phyloP scores from a whole-genome alignment of 768 basidiomycete species.

The Thelephora aurantiotincta region DNA sequence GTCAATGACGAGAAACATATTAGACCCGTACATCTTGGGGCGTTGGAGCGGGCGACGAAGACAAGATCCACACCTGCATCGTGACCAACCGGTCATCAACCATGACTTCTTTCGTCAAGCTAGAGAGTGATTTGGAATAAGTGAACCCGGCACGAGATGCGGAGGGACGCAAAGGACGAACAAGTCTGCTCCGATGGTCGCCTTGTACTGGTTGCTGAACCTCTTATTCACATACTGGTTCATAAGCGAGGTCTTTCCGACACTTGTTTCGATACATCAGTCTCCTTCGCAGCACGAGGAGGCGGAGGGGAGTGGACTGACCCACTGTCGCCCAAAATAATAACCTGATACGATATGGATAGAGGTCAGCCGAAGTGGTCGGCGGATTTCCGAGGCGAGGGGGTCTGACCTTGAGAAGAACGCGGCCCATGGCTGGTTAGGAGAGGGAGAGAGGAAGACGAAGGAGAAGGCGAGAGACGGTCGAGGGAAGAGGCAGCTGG shows the following conservation, averaged over 20 bases:
- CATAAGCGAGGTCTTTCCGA: conserved; percentile 99
- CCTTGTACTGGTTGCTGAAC: conserved; percentile 99
- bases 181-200: conserved; percentile 97
- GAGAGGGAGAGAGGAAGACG: conserved; percentile 12
- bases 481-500: conserved; percentile 10
- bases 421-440: conserved; percentile 51
- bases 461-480: conserved; percentile 7
- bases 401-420: conserved; percentile 63
- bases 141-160: no score
- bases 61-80: conserved; percentile 66
- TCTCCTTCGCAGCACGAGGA: not conserved
- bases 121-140: conserved; percentile 14
- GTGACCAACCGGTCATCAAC: conserved; percentile 96
- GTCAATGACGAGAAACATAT: not conserved
- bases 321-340: conserved; percentile 98
- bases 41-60: not conserved
- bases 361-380: conserved; percentile 5
- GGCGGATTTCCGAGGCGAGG: not conserved
- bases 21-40: not conserved
- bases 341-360: conserved; percentile 46
- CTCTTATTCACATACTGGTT: conserved; percentile 99
- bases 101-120: conserved; percentile 96
- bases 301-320: conserved; percentile 26
- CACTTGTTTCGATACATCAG: conserved; percentile 29
- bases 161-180: conserved; percentile 25